Percentiles rank a stretch among this genome's conserved stretches.
These are phyloP conservation scores for Lantana camara DNA, from an alignment of 257 asterid genomes.

Conservation along the genomic window DNA sequence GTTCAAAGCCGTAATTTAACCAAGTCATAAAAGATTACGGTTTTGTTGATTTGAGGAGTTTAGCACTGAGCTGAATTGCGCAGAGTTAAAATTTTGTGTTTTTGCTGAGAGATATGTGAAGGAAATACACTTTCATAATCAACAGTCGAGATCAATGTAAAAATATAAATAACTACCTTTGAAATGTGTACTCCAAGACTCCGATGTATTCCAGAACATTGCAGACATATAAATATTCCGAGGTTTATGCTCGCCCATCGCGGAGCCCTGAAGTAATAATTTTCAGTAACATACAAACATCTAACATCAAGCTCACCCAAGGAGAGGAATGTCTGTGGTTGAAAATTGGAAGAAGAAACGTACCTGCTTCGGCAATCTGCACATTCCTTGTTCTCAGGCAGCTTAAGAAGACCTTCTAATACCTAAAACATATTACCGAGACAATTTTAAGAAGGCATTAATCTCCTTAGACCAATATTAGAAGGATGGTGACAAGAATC, in stretches of 20 bases:
- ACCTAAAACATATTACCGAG: conserved; percentile 43
- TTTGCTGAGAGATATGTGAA: background rate
- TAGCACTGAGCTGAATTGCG: background rate
- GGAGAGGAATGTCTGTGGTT: no score
- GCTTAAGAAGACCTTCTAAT: conserved; percentile 75
- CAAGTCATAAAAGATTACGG: background rate
- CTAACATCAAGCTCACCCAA: background rate
- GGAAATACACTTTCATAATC: background rate
- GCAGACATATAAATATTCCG: conserved; percentile 90
- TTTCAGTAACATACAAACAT: background rate
- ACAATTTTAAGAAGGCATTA: conserved; percentile 9
- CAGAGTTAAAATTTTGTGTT: background rate
- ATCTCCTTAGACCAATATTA: conserved; percentile 10
- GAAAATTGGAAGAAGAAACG: conserved; percentile 22
- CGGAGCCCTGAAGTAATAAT: conserved; percentile 66
- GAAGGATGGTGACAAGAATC: background rate
- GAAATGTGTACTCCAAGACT: conserved; percentile 96
- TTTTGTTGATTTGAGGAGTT: background rate
- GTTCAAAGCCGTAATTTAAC: background rate
- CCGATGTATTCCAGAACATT: conserved; percentile 90
- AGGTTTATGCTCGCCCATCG: conserved; percentile 96
- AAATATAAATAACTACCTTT: conserved; percentile 47
- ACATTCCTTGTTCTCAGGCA: conserved; percentile 83
- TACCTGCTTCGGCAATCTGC: conserved; percentile 90
- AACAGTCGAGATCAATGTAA: background rate